Evolutionary conservation across 345 rosid genomes (phyloP).

Genomic region (Citrus cavaleriei): DNA sequence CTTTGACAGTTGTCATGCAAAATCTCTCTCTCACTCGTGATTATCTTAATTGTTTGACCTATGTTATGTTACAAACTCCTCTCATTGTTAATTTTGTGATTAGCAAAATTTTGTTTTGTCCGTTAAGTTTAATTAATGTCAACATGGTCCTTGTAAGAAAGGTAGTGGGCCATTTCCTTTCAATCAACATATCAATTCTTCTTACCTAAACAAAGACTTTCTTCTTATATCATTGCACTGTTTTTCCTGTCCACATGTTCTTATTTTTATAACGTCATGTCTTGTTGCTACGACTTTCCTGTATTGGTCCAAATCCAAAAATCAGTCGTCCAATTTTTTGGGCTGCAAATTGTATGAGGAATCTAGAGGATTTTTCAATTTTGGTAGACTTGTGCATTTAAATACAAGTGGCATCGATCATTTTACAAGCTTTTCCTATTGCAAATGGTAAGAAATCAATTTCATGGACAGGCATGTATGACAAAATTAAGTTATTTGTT

Average conservation of each 20-base stretch:
- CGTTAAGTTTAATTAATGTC: not conserved
- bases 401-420: slow-evolving; percentile 12
- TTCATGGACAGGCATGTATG: not conserved
- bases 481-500: not conserved
- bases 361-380: slow-evolving; percentile 19
- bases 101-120: not conserved
- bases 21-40: slow-evolving; percentile 24
- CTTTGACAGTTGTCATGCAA: slow-evolving; percentile 34
- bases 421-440: slow-evolving; percentile 2
- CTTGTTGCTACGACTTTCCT: slow-evolving; percentile 19
- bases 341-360: slow-evolving; percentile 6
- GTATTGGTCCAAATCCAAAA: slow-evolving; percentile 11
- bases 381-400: slow-evolving; percentile 30
- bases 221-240: slow-evolving; percentile 20
- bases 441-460: not conserved
- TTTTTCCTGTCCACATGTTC: slow-evolving; percentile 25
- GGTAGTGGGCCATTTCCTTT: slow-evolving; percentile 25
- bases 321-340: slow-evolving; percentile 18
- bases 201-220: slow-evolving; percentile 62
- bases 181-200: slow-evolving; percentile 37
- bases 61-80: slow-evolving; percentile 7
- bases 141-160: not conserved
- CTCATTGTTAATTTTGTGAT: not conserved
- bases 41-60: slow-evolving; percentile 39
- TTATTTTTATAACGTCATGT: not conserved